A percentile compares a stretch with the other conserved stretches of the same genome.
Evolutionary conservation across 345 rosid genomes (phyloP).

Genomic region (Salix udensis): DNA sequence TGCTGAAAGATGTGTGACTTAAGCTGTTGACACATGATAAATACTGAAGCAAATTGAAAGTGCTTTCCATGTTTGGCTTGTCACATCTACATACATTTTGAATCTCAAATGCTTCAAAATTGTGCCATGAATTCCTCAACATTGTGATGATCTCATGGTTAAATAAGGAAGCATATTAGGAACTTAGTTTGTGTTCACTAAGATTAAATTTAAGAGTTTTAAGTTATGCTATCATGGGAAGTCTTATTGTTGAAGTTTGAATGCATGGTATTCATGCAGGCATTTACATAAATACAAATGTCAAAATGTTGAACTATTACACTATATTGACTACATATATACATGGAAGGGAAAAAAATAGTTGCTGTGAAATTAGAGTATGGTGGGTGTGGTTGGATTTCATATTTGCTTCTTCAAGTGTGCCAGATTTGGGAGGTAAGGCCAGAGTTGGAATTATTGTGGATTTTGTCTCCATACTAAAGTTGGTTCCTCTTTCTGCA

Average conservation of each 20-base stretch:
- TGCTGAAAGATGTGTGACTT: background rate
- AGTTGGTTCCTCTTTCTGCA: no score
- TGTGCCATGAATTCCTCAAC: background rate
- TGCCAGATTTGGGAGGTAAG: background rate
- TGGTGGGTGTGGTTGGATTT: background rate
- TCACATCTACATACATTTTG: background rate
- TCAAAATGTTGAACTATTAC: background rate
- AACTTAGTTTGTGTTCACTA: background rate
- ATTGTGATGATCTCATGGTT: background rate
- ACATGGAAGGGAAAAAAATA: background rate
- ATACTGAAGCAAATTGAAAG: background rate
- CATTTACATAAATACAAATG: background rate
- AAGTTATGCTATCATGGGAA: background rate
- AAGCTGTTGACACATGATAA: background rate
- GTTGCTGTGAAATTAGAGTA: background rate
- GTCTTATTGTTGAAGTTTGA: background rate
- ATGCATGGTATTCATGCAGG: background rate
- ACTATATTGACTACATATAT: background rate
- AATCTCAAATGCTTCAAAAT: background rate
- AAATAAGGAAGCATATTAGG: background rate
- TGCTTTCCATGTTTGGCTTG: background rate
- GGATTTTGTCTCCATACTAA: no score
- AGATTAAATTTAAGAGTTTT: background rate
- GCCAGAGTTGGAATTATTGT: no score
- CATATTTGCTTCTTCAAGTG: background rate